Base-by-base conservation (phyloP, 257 asterid genomes). In the Eustoma russellianum region DNA sequence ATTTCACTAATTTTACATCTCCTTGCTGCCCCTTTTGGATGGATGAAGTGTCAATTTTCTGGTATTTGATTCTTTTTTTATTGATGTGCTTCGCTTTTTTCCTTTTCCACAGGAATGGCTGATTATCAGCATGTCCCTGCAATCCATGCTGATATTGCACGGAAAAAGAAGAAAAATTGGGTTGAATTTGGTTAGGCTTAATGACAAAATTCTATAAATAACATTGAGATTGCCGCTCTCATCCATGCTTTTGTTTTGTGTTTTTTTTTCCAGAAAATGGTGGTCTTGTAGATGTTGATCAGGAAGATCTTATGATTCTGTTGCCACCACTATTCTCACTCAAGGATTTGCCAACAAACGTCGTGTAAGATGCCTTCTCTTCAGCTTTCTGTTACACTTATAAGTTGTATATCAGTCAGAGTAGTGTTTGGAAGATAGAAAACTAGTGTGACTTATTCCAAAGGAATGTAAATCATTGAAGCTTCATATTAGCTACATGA, bases 51-150 rank as follows among this genome's bases (percentile, higher is more conserved):
- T 9, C 17, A 28, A 62, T 45, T 63, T 70, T 66, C 41, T 35
- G 18, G 57, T 41, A 35, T 49, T 60, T 45, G 52, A 3, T 52
- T 41, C 64, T 47, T 34, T 69, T 64, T 64, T 66, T 61, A 33
- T 51, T 54, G 61, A 24, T 33, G 19, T 53, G 58, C 41, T 67
- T 50, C 17, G 66, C 60, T 24, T 60, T 24, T 60, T 50, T 64
- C 67, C 64, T 60, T 50, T 64, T 71, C 64, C 61, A 56, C 61
- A 83, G 97, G 98, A 63, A 84, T 91, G 96, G 95, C 66, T 61
- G 96, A 91, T 65, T 91, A 91, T 68, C 98, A 91, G 76, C 96
- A 91, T 74, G 94, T 91, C 61, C 71, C 84, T 62, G 82, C 98
- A 53, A 76, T 87, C 66, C 95, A 87, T 70, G 95, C 95, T 53